Conservation (phyloP, 2,329 filamentous ascomycete genomes). For the Fusarium proliferatum region DNA sequence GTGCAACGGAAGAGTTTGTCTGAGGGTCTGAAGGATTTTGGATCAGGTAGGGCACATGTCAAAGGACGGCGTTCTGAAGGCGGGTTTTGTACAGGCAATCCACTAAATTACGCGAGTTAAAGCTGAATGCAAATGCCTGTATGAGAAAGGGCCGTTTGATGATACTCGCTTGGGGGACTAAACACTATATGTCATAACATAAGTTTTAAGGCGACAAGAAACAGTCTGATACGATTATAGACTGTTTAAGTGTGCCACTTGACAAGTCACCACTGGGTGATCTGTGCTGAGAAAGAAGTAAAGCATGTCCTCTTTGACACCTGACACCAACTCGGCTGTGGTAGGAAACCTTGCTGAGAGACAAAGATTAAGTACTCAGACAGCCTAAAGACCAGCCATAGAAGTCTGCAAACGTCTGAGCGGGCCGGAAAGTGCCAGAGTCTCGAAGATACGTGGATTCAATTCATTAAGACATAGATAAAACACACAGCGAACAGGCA, state of each 20-base stretch:
- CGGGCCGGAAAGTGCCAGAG: too few relatives aligned
- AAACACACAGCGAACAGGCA: not conserved
- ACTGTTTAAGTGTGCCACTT: not conserved
- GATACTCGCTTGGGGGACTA: not conserved
- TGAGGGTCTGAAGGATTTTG: not conserved
- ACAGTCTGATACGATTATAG: not conserved
- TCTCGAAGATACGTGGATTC: too few relatives aligned
- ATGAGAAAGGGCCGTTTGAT: not conserved
- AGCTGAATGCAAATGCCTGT: not conserved
- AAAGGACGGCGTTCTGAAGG: not conserved
- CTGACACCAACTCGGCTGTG: not conserved
- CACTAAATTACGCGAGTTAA: not conserved
- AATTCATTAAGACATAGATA: not conserved
- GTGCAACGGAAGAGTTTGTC: not conserved
- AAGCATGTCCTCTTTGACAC: not conserved
- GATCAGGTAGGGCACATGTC: not conserved
- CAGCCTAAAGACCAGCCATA: too few relatives aligned
- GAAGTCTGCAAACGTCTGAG: too few relatives aligned
- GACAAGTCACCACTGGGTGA: slow-evolving; percentile 5
- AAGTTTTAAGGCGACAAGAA: not conserved
- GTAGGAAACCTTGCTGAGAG: not conserved
- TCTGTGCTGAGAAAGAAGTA: not conserved
- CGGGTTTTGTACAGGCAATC: not conserved
- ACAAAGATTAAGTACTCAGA: too few relatives aligned
- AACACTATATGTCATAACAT: not conserved